Evolutionary conservation across 441 rosid genomes (phyloP), one percentile per base, ranked within the genome.

Genomic region (Gossypium aridum): DNA sequence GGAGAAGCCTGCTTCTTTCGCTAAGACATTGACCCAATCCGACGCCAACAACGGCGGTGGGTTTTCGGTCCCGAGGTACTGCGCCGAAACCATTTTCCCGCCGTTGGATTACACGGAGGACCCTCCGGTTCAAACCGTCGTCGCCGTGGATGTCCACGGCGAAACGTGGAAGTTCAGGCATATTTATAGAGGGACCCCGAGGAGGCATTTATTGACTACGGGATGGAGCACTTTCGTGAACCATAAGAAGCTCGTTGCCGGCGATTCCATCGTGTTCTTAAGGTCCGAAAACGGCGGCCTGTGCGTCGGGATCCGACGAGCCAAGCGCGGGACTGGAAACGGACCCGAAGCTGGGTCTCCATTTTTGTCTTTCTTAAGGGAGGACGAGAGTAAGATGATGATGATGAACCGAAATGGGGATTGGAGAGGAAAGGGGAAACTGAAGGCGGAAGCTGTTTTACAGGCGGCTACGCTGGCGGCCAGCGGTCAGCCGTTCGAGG

Each of bases 21-120:
- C 92, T 1, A 89, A 89, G 78, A 87, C 92, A 7, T 73, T 89
- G 74, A 89, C 92, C n/a, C 92, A 89, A 73, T 88, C 92, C 2
- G 92, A 88, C 79, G 92, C 92, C 0, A 89, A 89, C 74, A 89
- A 89, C 77, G 92, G 92, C 7, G 92, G 92, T 6, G 92, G 92
- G 2, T 89, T 89, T 73, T 89, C 92, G n/a, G 92, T 89, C 3
- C 92, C 92, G 1, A 85, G 92, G 47, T 89, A 89, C 75, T 89
- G 92, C 64, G 92, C 92, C 0, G 90, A 89, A 75, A 89, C 90
- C 10, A 89, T 89, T 61, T 31, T 89, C 56, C 92, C 92, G 0
- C 69, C 83, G 25, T 75, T 89, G 45, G 90, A 89, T 73, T 89
- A 87, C 85, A 73, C 86, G 12, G 89, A 84, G 13, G 90, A 87